phyloP scores from a whole-genome alignment of 805 yeast genomes.

The Wickerhamomyces queroliae region DNA sequence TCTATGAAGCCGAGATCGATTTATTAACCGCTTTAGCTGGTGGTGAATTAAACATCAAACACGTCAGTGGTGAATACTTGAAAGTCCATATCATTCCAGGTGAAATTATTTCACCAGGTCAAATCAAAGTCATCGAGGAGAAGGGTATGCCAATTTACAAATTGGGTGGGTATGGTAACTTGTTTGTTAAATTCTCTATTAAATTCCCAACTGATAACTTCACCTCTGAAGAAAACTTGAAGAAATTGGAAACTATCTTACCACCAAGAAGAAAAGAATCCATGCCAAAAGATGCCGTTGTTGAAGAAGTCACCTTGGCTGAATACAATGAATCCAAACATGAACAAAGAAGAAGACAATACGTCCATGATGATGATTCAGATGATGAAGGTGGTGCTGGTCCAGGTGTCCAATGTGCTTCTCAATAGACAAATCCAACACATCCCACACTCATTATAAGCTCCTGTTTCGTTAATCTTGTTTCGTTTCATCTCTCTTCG shows the following conservation, averaged over 20 bases:
- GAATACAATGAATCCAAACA: conserved; percentile 63
- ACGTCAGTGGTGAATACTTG: conserved; percentile 29
- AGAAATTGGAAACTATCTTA: conserved; percentile 62
- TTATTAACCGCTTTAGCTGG: conserved; percentile 52
- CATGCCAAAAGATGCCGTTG: conserved; percentile 64
- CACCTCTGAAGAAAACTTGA: conserved; percentile 63
- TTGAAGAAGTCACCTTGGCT: conserved; percentile 69
- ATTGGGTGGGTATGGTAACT: conserved; percentile 37
- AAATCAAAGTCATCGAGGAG: conserved; percentile 41
- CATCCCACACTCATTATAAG: too few relatives aligned
- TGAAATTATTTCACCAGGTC: conserved; percentile 46
- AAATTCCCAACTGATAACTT: conserved; percentile 57
- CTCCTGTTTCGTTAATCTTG: too few relatives aligned
- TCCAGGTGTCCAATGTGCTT: conserved; percentile 83
- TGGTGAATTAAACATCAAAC: conserved; percentile 37
- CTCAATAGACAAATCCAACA: conserved; percentile 47
- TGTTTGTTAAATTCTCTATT: conserved; percentile 52
- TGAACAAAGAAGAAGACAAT: conserved; percentile 25
- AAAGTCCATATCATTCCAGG: conserved; percentile 39
- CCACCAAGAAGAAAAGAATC: conserved; percentile 61
- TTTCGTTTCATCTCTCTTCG: too few relatives aligned
- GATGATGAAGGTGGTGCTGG: conserved; percentile 50
- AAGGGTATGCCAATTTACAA: conserved; percentile 54
- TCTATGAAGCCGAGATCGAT: conserved; percentile 39
- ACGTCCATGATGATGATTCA: conserved; percentile 34